Conservation (phyloP, 2,329 filamentous ascomycete genomes). For the Beauveria rudraprayagi region DNA sequence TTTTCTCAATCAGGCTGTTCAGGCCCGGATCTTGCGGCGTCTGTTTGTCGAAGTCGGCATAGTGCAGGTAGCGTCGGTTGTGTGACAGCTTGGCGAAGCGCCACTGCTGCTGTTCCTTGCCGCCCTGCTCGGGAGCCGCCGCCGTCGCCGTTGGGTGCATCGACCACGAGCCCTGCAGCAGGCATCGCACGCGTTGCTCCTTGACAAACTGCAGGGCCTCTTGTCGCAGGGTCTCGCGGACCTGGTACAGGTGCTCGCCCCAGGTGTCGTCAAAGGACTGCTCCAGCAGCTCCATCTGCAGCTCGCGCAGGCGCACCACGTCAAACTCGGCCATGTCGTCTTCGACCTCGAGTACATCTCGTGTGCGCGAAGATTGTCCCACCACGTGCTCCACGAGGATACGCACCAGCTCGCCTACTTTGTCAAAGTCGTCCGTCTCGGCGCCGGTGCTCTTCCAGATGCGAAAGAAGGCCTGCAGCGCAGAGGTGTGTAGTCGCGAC, state of each 20-base stretch:
- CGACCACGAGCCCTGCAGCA: constrained; percentile 90
- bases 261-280: constrained; percentile 90
- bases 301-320: constrained; percentile 64
- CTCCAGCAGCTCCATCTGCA: constrained; percentile 91
- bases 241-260: constrained; percentile 81
- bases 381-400: constrained; percentile 88
- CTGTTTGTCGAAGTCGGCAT: constrained; percentile 70
- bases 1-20: constrained; percentile 67
- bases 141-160: constrained; percentile 34
- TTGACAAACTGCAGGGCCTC: constrained; percentile 95
- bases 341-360: constrained; percentile 79
- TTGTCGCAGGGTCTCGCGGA: constrained; percentile 83
- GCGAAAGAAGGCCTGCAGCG: constrained; percentile 78
- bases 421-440: constrained; percentile 79
- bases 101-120: constrained; percentile 42
- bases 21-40: constrained; percentile 59
- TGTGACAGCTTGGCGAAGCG: constrained; percentile 84
- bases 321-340: constrained; percentile 83
- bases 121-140: constrained; percentile 23
- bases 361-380: constrained; percentile 70
- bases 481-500: constrained; percentile 81
- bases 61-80: constrained; percentile 84
- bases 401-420: constrained; percentile 82
- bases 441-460: constrained; percentile 89
- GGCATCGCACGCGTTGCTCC: constrained; percentile 85